A percentile compares a stretch with the other conserved stretches of the same genome.
phyloP scores from a whole-genome alignment of 2,329 filamentous ascomycete genomes.

The Pezizomycotina sp. region DNA sequence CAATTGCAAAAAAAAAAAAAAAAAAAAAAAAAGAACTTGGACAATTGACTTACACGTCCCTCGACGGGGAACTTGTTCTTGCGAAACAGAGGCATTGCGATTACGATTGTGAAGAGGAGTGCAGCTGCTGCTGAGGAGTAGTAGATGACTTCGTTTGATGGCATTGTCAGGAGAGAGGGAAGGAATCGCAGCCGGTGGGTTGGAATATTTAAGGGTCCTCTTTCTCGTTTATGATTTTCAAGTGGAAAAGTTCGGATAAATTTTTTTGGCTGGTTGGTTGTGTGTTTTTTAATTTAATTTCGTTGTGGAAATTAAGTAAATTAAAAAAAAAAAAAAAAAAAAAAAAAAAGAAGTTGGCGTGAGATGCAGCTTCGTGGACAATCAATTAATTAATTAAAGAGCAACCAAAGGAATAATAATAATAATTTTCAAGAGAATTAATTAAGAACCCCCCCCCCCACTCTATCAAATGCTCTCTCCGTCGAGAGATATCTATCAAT shows the following conservation, averaged over 20 bases:
- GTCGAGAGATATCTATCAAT: constrained; percentile 1
- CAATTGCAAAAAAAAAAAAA: neutral
- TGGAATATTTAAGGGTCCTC: too few species aligned
- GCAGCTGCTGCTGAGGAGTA: too few species aligned
- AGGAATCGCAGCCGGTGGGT: too few species aligned
- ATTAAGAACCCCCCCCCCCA: too few species aligned
- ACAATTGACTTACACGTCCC: constrained; percentile 47
- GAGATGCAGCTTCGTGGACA: constrained; percentile 5
- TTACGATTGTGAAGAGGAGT: constrained; percentile 6
- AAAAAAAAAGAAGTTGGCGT: constrained; percentile 7
- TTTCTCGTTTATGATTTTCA: too few species aligned
- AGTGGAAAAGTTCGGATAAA: too few species aligned
- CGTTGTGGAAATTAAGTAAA: too few species aligned
- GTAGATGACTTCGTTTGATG: too few species aligned
- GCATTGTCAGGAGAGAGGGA: too few species aligned
- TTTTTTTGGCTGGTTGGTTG: too few species aligned
- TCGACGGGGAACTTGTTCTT: constrained; percentile 71
- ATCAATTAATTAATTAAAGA: constrained; percentile 4
- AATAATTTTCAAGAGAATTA: neutral
- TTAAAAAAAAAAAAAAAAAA: too few species aligned
- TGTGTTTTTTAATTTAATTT: too few species aligned
- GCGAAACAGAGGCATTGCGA: constrained; percentile 51
- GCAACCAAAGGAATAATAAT: constrained; percentile 6
- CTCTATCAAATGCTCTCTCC: constrained; percentile 7
- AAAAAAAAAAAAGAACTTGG: constrained; percentile 4